Percentiles rank a stretch among this genome's conserved stretches.
Evolutionary conservation across 768 basidiomycete genomes (phyloP).

Genomic region (Tricholoma hemisulphureum): DNA sequence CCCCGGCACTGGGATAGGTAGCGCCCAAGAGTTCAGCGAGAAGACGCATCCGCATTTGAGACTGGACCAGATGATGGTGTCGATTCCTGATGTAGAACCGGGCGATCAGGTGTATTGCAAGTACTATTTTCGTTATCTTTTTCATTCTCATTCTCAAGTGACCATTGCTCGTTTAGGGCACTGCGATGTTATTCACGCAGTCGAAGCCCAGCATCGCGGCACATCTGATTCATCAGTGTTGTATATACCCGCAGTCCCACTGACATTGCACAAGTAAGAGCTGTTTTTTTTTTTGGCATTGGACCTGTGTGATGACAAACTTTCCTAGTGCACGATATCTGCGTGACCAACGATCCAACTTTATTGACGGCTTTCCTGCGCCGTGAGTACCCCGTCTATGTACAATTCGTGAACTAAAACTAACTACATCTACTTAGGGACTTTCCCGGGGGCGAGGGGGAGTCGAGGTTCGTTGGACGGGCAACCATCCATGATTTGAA

Average conservation of each 20-base stretch:
- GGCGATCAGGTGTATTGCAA: slow-evolving; percentile 64
- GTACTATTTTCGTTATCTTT: slow-evolving; percentile 6
- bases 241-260: slow-evolving; percentile 54
- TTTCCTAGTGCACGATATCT: slow-evolving; percentile 44
- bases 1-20: slow-evolving; percentile 53
- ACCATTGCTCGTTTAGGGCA: slow-evolving; percentile 43
- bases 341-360: slow-evolving; percentile 47
- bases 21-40: slow-evolving; percentile 54
- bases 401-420: background rate
- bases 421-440: slow-evolving; percentile 32
- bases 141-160: too few species aligned
- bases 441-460: slow-evolving; percentile 53
- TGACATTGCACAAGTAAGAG: slow-evolving; percentile 49
- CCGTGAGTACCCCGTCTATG: slow-evolving; percentile 35
- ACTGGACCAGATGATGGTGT: slow-evolving; percentile 54
- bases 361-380: slow-evolving; percentile 46
- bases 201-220: slow-evolving; percentile 49
- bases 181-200: slow-evolving; percentile 56
- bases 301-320: background rate
- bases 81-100: slow-evolving; percentile 56
- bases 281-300: background rate
- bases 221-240: slow-evolving; percentile 51
- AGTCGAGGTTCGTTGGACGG: slow-evolving; percentile 42
- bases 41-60: slow-evolving; percentile 62
- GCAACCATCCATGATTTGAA: slow-evolving; percentile 33